These are phyloP conservation scores for Ascochyta fabae DNA, from an alignment of 2,329 filamentous ascomycete species.

Conservation along the genomic window DNA sequence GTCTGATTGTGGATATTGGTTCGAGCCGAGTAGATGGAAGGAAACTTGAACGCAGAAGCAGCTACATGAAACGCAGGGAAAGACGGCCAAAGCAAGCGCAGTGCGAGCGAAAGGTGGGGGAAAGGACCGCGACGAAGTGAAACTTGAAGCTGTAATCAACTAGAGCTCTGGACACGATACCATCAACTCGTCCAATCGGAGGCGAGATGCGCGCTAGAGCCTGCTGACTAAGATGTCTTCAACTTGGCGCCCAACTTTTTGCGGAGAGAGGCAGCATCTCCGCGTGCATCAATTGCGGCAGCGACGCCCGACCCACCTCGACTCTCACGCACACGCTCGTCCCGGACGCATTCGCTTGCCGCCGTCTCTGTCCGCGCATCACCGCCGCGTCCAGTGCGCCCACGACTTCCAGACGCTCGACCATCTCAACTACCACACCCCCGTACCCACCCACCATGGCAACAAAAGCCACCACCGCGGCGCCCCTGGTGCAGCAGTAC, in stretches of 20 bases:
- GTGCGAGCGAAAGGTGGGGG: constrained; percentile 18
- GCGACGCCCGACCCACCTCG: constrained; percentile 4
- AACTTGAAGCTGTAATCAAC: constrained; percentile 15
- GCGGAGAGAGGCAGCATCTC: constrained; percentile 20
- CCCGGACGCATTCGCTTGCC: constrained; percentile 30
- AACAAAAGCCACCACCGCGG: constrained; percentile 26
- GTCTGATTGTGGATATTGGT: background rate
- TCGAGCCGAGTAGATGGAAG: background rate
- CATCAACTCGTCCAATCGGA: constrained; percentile 41
- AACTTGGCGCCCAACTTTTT: constrained; percentile 37
- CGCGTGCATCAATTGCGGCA: constrained; percentile 13
- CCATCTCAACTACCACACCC: constrained; percentile 15
- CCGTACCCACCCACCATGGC: constrained; percentile 26
- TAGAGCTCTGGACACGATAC: constrained; percentile 38
- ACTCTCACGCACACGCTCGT: background rate
- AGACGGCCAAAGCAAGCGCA: constrained; percentile 14
- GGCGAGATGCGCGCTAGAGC: constrained; percentile 25
- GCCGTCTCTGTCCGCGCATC: background rate
- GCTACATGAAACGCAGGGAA: constrained; percentile 20
- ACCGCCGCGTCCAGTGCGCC: constrained; percentile 17
- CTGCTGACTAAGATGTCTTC: background rate
- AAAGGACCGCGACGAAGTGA: constrained; percentile 17
- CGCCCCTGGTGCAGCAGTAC: constrained; percentile 34
- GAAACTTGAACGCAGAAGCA: background rate
- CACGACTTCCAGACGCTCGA: constrained; percentile 15